Base-by-base conservation (phyloP, 345 rosid genomes). In the Citrus unshiu region DNA sequence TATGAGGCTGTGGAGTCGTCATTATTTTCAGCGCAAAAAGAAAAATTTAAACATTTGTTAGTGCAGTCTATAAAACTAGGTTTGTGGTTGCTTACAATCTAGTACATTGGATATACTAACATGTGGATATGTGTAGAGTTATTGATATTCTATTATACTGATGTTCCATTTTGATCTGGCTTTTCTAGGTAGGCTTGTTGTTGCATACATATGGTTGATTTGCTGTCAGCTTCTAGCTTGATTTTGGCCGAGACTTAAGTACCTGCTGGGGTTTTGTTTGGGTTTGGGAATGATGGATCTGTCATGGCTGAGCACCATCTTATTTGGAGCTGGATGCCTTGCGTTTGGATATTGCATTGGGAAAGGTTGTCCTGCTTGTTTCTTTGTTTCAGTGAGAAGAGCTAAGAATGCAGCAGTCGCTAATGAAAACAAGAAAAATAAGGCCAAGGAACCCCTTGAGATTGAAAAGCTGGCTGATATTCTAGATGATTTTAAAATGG, bases 401-500 rank as follows among this genome's bases (percentile, higher is more conserved):
- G 63, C 76, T 72, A 85, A 80, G 43, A 72, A 27, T 7, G 63
- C 79, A 54, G 78, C 83, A 13, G 54, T 77, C 74, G 62, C 65
- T 73, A 81, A 67, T 13, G 79, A 35, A 5, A 80, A 67, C 58
- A 87, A 34, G 84, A 85, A 87, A 78, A 77, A 14, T 3, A 87
- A 74, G 78, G 39, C 85, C 18, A 94, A 93, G 81, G 86, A 82
- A 68, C 88, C 85, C 63, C 83, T 89, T 78, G 98, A 94, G 80
- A 91, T 93, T 58, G 99, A 94, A 81, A 89, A 94, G 80, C 89
- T 96, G 79, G 97, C 99, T 56, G 95, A 89, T 78, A 87, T 94
- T 77, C 87, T 91, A 58, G 93, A 93, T 56, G 93, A 93, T 79
- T 96, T 96, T 84, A 96, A 96, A 84, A 91, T 96, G 99, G 99